Evolutionary conservation across 345 rosid species (phyloP), one percentile per base, ranked within the genome.

Genomic region (Kernera saxatilis): DNA sequence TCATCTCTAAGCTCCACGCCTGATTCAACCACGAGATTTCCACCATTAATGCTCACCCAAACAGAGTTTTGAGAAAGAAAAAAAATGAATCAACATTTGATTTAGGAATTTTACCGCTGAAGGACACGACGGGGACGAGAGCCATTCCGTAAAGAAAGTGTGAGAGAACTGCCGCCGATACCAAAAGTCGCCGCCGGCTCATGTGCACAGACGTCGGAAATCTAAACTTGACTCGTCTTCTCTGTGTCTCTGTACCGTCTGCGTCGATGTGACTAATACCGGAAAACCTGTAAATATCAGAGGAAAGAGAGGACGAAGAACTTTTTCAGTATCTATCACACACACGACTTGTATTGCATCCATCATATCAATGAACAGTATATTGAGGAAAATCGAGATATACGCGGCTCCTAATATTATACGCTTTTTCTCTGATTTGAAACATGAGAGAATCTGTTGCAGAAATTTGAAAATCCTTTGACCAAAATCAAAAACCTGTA

Each of bases 361-460:
- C 71, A 78, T 78, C 81, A 66, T 75, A 23, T 39, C 76, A 54
- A 67, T 52, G 49, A 53, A 72, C 76, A 64, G 76, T 64, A 0
- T 9, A 33, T 46, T 19, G 6, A 55, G 3, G n/a, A 51, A 50
- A 58, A 61, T 61, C 59, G 5, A 59, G 30, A 51, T 35, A 14
- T 49, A 46, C n/a, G 51, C 46, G 26, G 59, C 58, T 59, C 26
- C 37, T 6, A 10, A 6, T 1, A 5, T 27, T n/a, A 37, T 35
- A 21, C 27, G 36, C 40, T 52, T 37, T 40, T 29, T 41, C 17
- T 56, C 37, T 30, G 55, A 71, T 72, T 62, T 40, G 66, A 70
- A 33, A 17, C 12, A 15, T 19, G 12, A 54, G 36, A 52, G 57
- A 57, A 69, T 30, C 72, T 67, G n/a, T 18, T 40, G 11, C 11